Percentiles rank a stretch among this genome's conserved stretches.
Conservation (phyloP, 495 filamentous ascomycete genomes). For the Daldinia grandis region DNA sequence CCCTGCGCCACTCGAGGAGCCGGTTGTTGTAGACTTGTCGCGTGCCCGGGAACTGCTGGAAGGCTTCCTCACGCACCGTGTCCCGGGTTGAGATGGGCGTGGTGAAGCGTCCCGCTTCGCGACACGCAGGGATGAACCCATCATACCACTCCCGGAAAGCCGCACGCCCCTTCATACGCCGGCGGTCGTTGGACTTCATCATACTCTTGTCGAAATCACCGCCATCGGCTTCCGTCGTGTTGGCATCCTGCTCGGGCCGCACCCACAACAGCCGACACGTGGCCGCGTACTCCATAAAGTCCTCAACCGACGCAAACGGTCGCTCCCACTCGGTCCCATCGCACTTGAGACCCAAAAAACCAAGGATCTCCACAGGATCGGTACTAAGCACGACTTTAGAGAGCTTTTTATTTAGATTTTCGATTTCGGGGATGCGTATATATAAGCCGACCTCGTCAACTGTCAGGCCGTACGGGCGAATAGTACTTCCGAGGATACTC, state of each 20-base stretch:
- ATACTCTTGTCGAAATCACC: conserved; percentile 41
- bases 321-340: conserved; percentile 48
- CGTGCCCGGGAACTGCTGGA: conserved; percentile 47
- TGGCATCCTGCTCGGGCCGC: conserved; percentile 3
- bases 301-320: conserved; percentile 59
- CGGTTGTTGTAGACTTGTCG: conserved; percentile 33
- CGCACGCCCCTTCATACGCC: conserved; percentile 54
- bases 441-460: conserved; percentile 66
- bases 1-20: conserved; percentile 42
- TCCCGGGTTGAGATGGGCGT: conserved; percentile 39
- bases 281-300: conserved; percentile 63
- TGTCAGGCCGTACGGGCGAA: conserved; percentile 69
- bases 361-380: conserved; percentile 60
- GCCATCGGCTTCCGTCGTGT: conserved; percentile 22
- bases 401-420: conserved; percentile 61
- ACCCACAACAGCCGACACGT: conserved; percentile 63
- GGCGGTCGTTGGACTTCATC: conserved; percentile 62
- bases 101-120: conserved; percentile 43
- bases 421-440: conserved; percentile 69
- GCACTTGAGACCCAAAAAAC: conserved; percentile 65
- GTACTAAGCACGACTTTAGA: conserved; percentile 64
- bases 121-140: conserved; percentile 60
- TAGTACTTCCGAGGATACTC: conserved; percentile 69
- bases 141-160: conserved; percentile 62
- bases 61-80: conserved; percentile 46